A percentile compares a stretch with the other conserved stretches of the same genome.
phyloP scores from a whole-genome alignment of 352 stramenopile species.

The Thalassiosira mediterranea region DNA sequence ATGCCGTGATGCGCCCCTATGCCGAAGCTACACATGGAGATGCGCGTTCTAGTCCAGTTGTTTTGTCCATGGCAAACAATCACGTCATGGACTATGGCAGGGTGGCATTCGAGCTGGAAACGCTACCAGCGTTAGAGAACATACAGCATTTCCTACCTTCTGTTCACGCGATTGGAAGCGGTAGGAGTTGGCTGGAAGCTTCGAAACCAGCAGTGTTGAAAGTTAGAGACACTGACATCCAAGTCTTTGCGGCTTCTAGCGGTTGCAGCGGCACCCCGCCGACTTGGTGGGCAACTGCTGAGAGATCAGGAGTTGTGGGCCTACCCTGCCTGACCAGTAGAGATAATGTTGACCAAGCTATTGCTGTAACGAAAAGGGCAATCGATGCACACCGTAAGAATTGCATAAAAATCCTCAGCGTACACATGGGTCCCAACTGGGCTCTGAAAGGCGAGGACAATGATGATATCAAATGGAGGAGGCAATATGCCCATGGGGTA shows the following conservation, averaged over 20 bases:
- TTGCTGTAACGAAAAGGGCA: slow-evolving; percentile 14
- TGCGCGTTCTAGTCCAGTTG: slow-evolving; percentile 41
- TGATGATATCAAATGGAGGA: slow-evolving; percentile 6
- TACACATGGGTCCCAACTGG: slow-evolving; percentile 74
- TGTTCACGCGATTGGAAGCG: slow-evolving; percentile 44
- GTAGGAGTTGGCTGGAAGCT: slow-evolving; percentile 40
- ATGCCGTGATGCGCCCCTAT: slow-evolving; percentile 63
- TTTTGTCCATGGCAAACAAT: slow-evolving; percentile 77
- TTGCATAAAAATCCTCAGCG: slow-evolving; percentile 57
- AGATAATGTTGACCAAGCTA: slow-evolving; percentile 30
- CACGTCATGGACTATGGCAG: slow-evolving; percentile 66
- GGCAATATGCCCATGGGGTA: slow-evolving; percentile 47
- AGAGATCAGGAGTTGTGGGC: slow-evolving; percentile 54
- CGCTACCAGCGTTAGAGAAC: slow-evolving; percentile 38
- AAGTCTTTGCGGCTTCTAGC: slow-evolving; percentile 56
- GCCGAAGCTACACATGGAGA: slow-evolving; percentile 34
- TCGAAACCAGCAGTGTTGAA: slow-evolving; percentile 29
- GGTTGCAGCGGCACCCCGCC: slow-evolving; percentile 53
- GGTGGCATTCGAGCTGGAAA: slow-evolving; percentile 64
- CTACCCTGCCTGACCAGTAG: slow-evolving; percentile 38
- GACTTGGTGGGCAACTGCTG: slow-evolving; percentile 49
- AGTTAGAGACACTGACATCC: slow-evolving; percentile 3
- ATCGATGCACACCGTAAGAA: slow-evolving; percentile 7
- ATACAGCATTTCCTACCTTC: slow-evolving; percentile 23
- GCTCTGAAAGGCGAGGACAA: slow-evolving; percentile 36